Base-by-base conservation (phyloP, 2,329 filamentous ascomycete genomes). In the Graphilbum ipis-grandicollis region DNA sequence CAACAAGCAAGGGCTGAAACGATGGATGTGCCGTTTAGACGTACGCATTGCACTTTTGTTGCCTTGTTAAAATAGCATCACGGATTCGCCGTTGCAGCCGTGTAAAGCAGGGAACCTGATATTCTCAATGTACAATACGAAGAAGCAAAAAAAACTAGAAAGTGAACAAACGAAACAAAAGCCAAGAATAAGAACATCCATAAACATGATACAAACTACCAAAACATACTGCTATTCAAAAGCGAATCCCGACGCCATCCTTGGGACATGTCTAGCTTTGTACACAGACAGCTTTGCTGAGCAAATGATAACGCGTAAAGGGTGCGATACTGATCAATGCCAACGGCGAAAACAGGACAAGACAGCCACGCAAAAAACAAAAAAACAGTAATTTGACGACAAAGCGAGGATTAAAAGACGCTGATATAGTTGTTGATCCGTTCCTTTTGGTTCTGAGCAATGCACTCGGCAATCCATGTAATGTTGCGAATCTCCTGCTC, bases 401-500 rank as follows among this genome's bases (percentile, higher is more conserved):
- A 13, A n/a, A 28, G 26, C 10, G 10, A 28, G n/a, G 26, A 31
- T 25, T 48, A 93, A 61, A 98, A 93, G 43, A 96, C 90, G 60
- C 85, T 93, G 57, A 98, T 98, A 60, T 93, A 98, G 62, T 96
- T 98, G 49, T 83, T 81, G 56, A 98, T 96, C 54, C 90, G 75
- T 59, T 98, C 90, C 66, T 98, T 98, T 62, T 98, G 90, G 65
- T 93, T 94, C 62, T 98, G 90, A 39, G 90, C 90, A 70, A 98
- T 98, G 63, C 90, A 98, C 60, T 98, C 90, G 18, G 90, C 80
- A 57, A 98, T 98, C 90, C 90, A 98, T 36, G 90, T 96, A 52
- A 98, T 93, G 60, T 98, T 98, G 46, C 90, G 81, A 50, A 96
- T 94, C 79, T 98, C 90, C 86, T 98, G 90, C 60, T 98, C 90